Percentiles rank a stretch among this genome's conserved stretches.
Conservation (phyloP, 2,329 filamentous ascomycete species). For the Arthrobotrys pseudoclavata region DNA sequence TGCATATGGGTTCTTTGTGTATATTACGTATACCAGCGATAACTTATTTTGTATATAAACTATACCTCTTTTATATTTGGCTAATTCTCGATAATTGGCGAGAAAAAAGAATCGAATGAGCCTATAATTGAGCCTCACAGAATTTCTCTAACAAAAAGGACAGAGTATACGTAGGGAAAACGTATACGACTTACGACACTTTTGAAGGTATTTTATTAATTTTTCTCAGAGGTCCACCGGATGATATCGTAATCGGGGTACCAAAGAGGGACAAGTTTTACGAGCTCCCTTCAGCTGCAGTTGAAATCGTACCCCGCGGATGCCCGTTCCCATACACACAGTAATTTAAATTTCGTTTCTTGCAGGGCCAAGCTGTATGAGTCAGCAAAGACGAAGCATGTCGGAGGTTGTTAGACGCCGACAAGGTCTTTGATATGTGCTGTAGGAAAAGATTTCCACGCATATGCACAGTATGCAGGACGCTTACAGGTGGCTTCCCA, state of each 20-base stretch:
- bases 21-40: constrained; percentile 24
- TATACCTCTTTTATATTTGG: constrained; percentile 17
- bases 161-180: neutral
- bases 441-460: too few relatives aligned
- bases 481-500: neutral
- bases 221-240: neutral
- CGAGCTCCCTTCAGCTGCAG: constrained; percentile 13
- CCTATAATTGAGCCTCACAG: constrained; percentile 19
- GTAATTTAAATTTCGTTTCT: neutral
- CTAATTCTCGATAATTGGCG: neutral
- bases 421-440: constrained; percentile 8
- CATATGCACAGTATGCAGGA: neutral
- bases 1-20: neutral
- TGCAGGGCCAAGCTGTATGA: constrained; percentile 40
- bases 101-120: neutral
- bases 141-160: neutral
- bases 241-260: constrained; percentile 35
- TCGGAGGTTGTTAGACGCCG: constrained; percentile 45
- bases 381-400: constrained; percentile 37
- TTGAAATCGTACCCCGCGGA: constrained; percentile 6
- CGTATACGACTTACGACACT: constrained; percentile 22
- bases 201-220: neutral
- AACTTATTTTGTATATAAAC: constrained; percentile 15
- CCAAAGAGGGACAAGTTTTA: constrained; percentile 39
- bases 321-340: constrained; percentile 10